Conservation (phyloP, 768 basidiomycete species). For the Cubamyces sp. region DNA sequence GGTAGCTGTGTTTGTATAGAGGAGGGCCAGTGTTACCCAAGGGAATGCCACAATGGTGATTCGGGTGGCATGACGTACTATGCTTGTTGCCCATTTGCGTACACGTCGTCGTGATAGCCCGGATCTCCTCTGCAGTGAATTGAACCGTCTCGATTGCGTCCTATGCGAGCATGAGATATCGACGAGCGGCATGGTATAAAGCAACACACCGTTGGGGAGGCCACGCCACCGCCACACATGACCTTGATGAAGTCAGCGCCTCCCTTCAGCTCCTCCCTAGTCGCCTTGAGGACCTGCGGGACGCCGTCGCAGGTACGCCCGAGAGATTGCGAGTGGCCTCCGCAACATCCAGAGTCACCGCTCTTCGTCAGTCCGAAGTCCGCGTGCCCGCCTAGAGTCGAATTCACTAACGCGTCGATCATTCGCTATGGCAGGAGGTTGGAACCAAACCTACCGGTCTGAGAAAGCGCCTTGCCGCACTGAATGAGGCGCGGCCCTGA, state of each 20-base stretch:
- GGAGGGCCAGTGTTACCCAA: background rate
- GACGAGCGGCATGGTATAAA: background rate
- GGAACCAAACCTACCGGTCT: conserved; percentile 35
- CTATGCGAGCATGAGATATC: background rate
- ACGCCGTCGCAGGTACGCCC: conserved; percentile 44
- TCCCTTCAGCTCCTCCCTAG: conserved; percentile 41
- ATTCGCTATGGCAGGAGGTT: background rate
- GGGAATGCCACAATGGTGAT: background rate
- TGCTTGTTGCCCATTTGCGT: conserved; percentile 45
- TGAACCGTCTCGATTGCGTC: conserved; percentile 48
- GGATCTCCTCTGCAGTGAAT: conserved; percentile 47
- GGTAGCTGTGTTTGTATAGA: conserved; percentile 27
- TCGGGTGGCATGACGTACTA: conserved; percentile 32
- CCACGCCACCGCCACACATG: conserved; percentile 47
- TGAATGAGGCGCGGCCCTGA: conserved; percentile 43
- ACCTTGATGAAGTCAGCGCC: conserved; percentile 49
- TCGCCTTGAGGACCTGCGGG: conserved; percentile 41
- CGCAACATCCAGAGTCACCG: conserved; percentile 39
- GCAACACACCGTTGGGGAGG: conserved; percentile 40
- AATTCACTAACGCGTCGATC: background rate
- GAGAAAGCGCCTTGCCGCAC: conserved; percentile 44
- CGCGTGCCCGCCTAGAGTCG: conserved; percentile 41
- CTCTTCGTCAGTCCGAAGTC: conserved; percentile 34
- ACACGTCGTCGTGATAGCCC: conserved; percentile 46
- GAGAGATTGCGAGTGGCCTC: conserved; percentile 36